Base-by-base conservation (phyloP, 345 rosid species). In the Triadica sebifera region DNA sequence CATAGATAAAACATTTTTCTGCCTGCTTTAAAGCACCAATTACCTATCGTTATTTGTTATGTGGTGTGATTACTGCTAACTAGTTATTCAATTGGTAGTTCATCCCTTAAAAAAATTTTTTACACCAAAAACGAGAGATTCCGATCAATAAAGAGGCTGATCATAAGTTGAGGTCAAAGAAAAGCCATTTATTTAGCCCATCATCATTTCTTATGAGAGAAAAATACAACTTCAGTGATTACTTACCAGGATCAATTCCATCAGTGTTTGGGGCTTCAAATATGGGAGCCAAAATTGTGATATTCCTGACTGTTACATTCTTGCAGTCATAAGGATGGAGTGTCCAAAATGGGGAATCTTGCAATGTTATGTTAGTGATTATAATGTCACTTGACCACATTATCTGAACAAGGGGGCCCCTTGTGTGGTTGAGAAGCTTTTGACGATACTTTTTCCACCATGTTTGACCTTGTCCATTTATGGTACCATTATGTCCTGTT, bases 321-420 rank as follows among this genome's bases (percentile, higher is more conserved):
- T 91, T 91, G 93, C 99, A 93, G 81, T 91, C 99, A 79, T 93
- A 95, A 16, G 97, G 99, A 85, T 95, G 99, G 70, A 93, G 86
- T 4, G 98, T 95, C 97, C 99, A 95, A 80, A 95, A 95, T 12
- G 99, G 99, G 52, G 98, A 91, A 81, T 93, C 96, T 62, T 85
- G 94, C 73, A 95, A 80, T 52, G 98, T 95, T 62, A 95, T 83
- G 68, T 93, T 86, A 51, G 91, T 79, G 77, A 95, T 85, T 59
- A 91, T 74, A 66, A 95, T 91, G 80, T 93, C 93, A 79, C 94
- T 89, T 0, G 99, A 95, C 94, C 91, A 90, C 98, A 95, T 91
- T 43, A 95, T 89, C 80, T 95, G 98, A 65, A 95, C 87, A 64
- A 95, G 91, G 19, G 99, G 99, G 15, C 98, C 99, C 78, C 99